Base-by-base conservation (phyloP, 441 rosid genomes). In the Arabidopsis lyrata region DNA sequence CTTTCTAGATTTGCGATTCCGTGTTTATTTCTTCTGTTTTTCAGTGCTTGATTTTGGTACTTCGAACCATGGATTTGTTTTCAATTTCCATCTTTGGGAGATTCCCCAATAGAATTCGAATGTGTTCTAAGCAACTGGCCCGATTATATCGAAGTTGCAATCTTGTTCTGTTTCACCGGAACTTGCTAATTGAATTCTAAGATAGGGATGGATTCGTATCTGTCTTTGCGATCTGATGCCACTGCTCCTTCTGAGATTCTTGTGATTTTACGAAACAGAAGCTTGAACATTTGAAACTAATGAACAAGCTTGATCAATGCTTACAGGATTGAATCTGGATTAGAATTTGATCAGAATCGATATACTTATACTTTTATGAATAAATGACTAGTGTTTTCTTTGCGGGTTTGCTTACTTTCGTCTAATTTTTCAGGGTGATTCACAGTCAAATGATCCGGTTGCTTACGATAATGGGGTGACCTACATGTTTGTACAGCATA, bases 401-500 rank as follows among this genome's bases (percentile, higher is more conserved):
- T 22, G 57, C 22, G 16, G 63, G 49, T 67, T 45, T 65, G 35
- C 69, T 68, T 58, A 61, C 2, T 39, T 44, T 62, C 11, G 7
- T 55, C 1, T 69, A 38, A 14, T 56, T 0, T 70, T 70, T 41
- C 81, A 94, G 98, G 99, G 97, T 55, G 98, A 95, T 91, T 91
- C 92, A 62, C 91, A 92, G 74, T 88, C 96, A 1, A 97, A 90
- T 79, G 91, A 92, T 86, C 99, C 99, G 16, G 98, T 95, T 29
- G 96, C 90, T 57, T 88, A 93, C 59, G 99, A 95, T 64, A 87
- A 91, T 78, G 99, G 99, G 74, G 95, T 93, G 39, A 86, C 93
- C 6, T 95, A 95, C 78, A 82, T 95, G 96, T 95, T 88, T 77
- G 82, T 95, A 70, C 97, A 89, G 65, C 98, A 95, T 81, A 89